Percentiles rank a stretch among this genome's conserved stretches.
Conservation (phyloP, 108 stramenopile species). For the Cyclotella atomus region DNA sequence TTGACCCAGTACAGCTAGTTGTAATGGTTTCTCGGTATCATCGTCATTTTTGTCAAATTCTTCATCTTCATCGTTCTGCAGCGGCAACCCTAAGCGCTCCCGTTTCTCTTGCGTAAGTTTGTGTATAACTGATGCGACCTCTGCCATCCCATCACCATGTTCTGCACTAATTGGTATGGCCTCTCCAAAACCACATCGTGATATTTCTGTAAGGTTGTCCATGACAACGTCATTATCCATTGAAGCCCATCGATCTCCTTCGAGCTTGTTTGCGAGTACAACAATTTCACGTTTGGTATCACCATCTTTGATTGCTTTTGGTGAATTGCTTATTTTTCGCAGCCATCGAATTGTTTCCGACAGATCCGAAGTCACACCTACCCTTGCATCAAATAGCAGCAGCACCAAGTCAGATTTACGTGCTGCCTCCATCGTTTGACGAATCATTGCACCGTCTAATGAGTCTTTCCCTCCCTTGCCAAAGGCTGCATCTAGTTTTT, state of each 20-base stretch:
- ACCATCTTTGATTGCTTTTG: not conserved
- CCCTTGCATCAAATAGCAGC: slow-evolving; percentile 81
- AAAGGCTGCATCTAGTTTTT: slow-evolving; percentile 65
- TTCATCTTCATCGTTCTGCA: slow-evolving; percentile 13
- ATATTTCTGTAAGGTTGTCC: slow-evolving; percentile 71
- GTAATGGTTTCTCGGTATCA: slow-evolving; percentile 62
- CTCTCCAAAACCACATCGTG: slow-evolving; percentile 80
- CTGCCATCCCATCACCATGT: slow-evolving; percentile 88
- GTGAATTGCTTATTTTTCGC: slow-evolving; percentile 55
- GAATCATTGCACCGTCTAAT: slow-evolving; percentile 74
- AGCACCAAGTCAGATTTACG: slow-evolving; percentile 72
- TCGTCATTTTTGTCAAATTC: slow-evolving; percentile 3
- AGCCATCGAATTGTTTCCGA: slow-evolving; percentile 78
- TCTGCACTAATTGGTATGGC: slow-evolving; percentile 83
- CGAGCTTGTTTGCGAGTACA: slow-evolving; percentile 85
- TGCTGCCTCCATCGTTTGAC: slow-evolving; percentile 83
- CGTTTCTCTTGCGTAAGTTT: slow-evolving; percentile 56
- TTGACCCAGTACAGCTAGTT: slow-evolving; percentile 88
- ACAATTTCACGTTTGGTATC: slow-evolving; percentile 50
- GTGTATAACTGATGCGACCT: slow-evolving; percentile 77
- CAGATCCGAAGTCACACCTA: slow-evolving; percentile 75
- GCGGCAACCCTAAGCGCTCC: slow-evolving; percentile 36
- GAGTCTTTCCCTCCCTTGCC: slow-evolving; percentile 39
- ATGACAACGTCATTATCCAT: slow-evolving; percentile 56
- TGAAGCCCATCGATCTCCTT: slow-evolving; percentile 80